phyloP scores from a whole-genome alignment of 176 grass and related monocot species.

The Metroxylon sagu region DNA sequence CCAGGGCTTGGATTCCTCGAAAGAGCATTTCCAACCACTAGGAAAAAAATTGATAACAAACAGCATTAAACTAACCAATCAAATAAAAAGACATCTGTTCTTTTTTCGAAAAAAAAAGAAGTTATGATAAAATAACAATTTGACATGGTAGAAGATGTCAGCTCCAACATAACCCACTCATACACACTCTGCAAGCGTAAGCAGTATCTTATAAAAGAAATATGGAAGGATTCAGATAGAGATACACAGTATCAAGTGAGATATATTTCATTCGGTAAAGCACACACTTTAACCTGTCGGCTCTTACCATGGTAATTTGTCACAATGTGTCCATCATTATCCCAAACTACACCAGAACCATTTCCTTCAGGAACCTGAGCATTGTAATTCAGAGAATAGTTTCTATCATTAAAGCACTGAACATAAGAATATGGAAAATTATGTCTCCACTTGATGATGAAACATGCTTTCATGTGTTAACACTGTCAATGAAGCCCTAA shows the following conservation, averaged over 20 bases:
- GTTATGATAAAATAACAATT: neutral
- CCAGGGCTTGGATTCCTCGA: conserved; percentile 67
- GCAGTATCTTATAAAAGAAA: no score
- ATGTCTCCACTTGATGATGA: no score
- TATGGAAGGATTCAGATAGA: no score
- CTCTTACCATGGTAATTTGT: conserved; percentile 98
- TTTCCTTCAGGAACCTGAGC: conserved; percentile 95
- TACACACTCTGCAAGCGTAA: no score
- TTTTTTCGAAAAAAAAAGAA: neutral
- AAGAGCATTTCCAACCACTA: conserved; percentile 95
- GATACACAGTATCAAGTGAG: no score
- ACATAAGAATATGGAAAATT: no score
- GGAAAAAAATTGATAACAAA: conserved; percentile 6
- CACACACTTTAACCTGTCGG: neutral
- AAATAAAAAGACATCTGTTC: neutral
- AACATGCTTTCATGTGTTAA: no score
- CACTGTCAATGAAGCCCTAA: no score
- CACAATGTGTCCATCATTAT: conserved; percentile 76
- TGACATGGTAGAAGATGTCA: neutral
- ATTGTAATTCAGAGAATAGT: conserved; percentile 21
- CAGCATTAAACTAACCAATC: conserved; percentile 3
- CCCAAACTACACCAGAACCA: conserved; percentile 96
- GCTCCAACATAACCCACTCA: neutral
- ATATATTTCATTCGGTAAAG: no score
- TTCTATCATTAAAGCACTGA: conserved; percentile 14